Conservation (phyloP, 208 protist genomes). For the Leishmania amazonensis region DNA sequence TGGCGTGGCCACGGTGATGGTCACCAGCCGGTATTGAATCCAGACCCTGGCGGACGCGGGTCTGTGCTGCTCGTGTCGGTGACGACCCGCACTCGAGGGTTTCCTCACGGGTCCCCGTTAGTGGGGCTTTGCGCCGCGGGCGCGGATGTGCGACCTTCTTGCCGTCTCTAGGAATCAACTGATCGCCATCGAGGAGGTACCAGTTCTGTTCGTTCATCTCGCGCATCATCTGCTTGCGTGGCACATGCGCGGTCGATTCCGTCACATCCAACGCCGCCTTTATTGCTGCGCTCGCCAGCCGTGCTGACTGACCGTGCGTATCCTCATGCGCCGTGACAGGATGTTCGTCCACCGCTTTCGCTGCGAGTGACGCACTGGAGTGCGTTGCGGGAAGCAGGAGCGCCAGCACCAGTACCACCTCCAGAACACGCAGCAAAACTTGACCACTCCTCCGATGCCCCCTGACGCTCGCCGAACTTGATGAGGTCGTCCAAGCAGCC, state of each 20-base stretch:
- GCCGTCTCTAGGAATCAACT: slow-evolving; percentile 10
- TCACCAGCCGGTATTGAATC: background rate
- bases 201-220: slow-evolving; percentile 11
- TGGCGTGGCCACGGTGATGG: background rate
- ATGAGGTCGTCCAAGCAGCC: background rate
- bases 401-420: background rate
- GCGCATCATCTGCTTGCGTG: background rate
- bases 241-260: background rate
- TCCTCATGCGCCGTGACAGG: background rate
- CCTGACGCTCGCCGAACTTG: background rate
- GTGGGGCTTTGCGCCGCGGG: background rate
- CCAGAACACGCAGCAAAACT: background rate
- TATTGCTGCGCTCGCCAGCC: background rate
- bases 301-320: background rate
- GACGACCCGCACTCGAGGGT: background rate
- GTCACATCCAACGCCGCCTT: background rate
- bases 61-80: background rate
- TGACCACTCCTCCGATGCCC: background rate
- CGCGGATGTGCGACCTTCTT: background rate
- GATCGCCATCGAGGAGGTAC: slow-evolving; percentile 27
- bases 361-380: background rate
- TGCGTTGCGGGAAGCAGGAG: background rate
- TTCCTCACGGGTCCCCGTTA: background rate
- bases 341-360: background rate
- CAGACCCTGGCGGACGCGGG: background rate